Conservation (phyloP, 148 eudicot species). For the Chenopodium album region DNA sequence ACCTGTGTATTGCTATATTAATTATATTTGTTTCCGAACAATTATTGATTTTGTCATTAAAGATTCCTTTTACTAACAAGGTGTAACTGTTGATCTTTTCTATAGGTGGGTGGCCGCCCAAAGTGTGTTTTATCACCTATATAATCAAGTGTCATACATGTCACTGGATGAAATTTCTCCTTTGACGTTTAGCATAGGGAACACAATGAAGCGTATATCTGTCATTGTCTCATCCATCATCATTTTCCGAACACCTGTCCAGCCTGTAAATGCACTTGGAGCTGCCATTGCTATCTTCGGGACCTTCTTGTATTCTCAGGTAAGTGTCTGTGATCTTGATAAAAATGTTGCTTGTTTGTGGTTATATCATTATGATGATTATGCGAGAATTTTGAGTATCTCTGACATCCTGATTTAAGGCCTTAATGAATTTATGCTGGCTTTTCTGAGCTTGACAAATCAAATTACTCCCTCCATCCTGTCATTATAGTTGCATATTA, state of each 20-base stretch:
- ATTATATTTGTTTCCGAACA: not conserved
- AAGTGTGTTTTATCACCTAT: constrained; percentile 85
- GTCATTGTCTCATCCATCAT: constrained; percentile 84
- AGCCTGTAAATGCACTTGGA: constrained; percentile 78
- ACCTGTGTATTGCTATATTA: not conserved
- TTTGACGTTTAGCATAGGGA: constrained; percentile 78
- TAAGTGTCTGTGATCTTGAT: constrained; percentile 16
- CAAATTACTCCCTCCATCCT: not conserved
- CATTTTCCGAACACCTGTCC: constrained; percentile 82
- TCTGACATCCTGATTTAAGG: not conserved
- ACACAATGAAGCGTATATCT: constrained; percentile 90
- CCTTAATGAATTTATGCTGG: not conserved
- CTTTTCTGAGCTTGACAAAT: not conserved
- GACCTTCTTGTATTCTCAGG: constrained; percentile 91
- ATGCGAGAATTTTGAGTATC: not conserved
- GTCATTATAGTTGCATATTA: not conserved
- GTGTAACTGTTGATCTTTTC: constrained; percentile 1
- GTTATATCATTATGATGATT: not conserved
- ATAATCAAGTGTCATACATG: constrained; percentile 94
- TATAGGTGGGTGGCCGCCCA: constrained; percentile 87
- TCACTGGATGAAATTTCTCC: constrained; percentile 85
- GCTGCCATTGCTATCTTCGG: constrained; percentile 86
- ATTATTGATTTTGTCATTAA: not conserved
- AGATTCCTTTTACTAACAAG: not conserved
- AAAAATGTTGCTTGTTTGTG: not conserved